These are phyloP conservation scores for Heliophila coronopifolia DNA, from an alignment of 441 rosid genomes.

Conservation along the genomic window DNA sequence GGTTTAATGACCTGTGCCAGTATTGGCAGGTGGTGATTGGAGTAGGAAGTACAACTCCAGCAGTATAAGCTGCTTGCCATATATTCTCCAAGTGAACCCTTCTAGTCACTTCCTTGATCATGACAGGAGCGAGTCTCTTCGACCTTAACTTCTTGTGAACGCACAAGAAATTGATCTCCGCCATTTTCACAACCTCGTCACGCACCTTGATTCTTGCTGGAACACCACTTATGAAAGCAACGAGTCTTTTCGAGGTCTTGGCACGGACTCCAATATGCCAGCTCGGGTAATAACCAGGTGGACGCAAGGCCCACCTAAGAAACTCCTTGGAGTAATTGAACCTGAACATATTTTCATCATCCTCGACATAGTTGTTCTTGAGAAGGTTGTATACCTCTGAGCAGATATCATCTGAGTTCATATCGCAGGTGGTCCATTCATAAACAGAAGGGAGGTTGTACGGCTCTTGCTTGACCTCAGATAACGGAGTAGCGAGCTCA, in stretches of 20 bases:
- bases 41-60: slow-evolving; percentile 89
- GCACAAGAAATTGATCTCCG: slow-evolving; percentile 90
- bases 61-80: slow-evolving; percentile 96
- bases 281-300: slow-evolving; percentile 68
- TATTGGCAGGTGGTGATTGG: slow-evolving; percentile 87
- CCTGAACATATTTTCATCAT: slow-evolving; percentile 88
- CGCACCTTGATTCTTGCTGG: slow-evolving; percentile 86
- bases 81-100: slow-evolving; percentile 86
- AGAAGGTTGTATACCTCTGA: slow-evolving; percentile 34
- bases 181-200: slow-evolving; percentile 73
- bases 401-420: slow-evolving; percentile 37
- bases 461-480: slow-evolving; percentile 86
- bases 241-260: slow-evolving; percentile 71
- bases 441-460: slow-evolving; percentile 70
- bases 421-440: slow-evolving; percentile 86
- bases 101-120: slow-evolving; percentile 94
- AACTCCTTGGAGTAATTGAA: slow-evolving; percentile 93
- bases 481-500: slow-evolving; percentile 50
- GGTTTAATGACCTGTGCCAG: slow-evolving; percentile 96
- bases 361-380: slow-evolving; percentile 37
- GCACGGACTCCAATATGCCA: slow-evolving; percentile 96
- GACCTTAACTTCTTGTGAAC: slow-evolving; percentile 95
- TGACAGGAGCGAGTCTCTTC: slow-evolving; percentile 86
- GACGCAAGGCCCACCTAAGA: slow-evolving; percentile 80
- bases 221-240: slow-evolving; percentile 82